A percentile compares a stretch with the other conserved stretches of the same genome.
These are phyloP conservation scores for Aspergillus sp. DNA, from an alignment of 2,329 filamentous ascomycete genomes.

Conservation along the genomic window DNA sequence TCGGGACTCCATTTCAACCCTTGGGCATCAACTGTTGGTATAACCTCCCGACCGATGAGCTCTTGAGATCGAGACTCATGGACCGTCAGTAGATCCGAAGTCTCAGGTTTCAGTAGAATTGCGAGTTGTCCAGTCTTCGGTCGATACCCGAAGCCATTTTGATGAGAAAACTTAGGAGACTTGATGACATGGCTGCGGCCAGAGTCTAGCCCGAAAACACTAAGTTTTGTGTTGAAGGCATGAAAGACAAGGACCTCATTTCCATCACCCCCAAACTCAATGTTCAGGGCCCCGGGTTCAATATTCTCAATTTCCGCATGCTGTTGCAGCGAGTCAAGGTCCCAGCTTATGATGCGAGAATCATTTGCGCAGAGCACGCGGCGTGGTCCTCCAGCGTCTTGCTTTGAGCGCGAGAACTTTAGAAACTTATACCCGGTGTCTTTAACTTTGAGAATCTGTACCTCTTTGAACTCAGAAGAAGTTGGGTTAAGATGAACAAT, in stretches of 20 bases:
- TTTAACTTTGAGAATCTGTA: conserved; percentile 32
- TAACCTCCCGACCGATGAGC: conserved; percentile 31
- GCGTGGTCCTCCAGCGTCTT: conserved; percentile 9
- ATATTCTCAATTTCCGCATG: conserved; percentile 42
- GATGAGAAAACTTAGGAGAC: conserved; percentile 38
- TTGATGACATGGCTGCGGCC: conserved; percentile 41
- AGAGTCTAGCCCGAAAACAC: conserved; percentile 35
- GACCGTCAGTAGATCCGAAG: conserved; percentile 39
- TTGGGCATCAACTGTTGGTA: conserved; percentile 57
- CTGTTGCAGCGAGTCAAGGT: conserved; percentile 36
- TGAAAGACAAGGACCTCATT: conserved; percentile 41
- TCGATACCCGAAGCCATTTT: conserved; percentile 39
- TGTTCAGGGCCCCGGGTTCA: conserved; percentile 34
- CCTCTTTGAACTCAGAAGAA: conserved; percentile 30
- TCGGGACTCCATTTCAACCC: conserved; percentile 61
- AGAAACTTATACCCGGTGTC: conserved; percentile 32
- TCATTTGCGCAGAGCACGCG: conserved; percentile 37
- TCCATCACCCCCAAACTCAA: conserved; percentile 39
- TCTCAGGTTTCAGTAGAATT: conserved; percentile 40
- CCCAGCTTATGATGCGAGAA: conserved; percentile 37
- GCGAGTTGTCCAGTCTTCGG: conserved; percentile 42
- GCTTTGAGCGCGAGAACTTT: conserved; percentile 26
- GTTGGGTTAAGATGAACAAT: conserved; percentile 30
- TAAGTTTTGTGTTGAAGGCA: conserved; percentile 40
- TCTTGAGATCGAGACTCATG: conserved; percentile 38